These are phyloP conservation scores for Cryphonectria japonica DNA, from an alignment of 2,329 filamentous ascomycete species.

Conservation along the genomic window DNA sequence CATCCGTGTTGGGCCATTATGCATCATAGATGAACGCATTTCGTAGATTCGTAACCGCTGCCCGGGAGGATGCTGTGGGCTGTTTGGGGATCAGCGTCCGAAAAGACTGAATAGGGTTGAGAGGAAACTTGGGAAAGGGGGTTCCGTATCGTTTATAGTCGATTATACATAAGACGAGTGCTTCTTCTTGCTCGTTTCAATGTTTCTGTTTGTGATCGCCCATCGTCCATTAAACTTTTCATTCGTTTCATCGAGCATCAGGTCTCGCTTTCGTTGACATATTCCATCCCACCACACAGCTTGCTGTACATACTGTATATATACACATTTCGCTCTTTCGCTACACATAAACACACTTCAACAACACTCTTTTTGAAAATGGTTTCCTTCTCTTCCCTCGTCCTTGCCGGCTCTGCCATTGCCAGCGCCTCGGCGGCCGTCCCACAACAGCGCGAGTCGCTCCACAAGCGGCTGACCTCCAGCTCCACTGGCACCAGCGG, in stretches of 20 bases:
- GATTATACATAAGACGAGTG: neutral
- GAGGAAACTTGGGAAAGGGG: neutral
- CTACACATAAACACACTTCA: constrained; percentile 21
- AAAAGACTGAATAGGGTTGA: neutral
- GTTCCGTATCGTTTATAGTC: neutral
- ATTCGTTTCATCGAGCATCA: neutral
- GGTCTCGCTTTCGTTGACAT: constrained; percentile 2
- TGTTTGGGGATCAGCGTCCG: neutral
- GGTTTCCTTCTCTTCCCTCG: constrained; percentile 45
- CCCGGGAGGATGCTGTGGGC: neutral
- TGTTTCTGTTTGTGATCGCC: neutral
- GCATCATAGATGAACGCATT: neutral
- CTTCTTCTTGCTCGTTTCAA: neutral
- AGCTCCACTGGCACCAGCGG: constrained; percentile 56
- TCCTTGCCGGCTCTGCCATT: constrained; percentile 37
- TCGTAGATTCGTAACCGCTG: neutral
- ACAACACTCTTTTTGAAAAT: constrained; percentile 33
- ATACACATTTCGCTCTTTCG: neutral
- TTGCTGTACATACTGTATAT: constrained; percentile 12
- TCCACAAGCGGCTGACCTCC: constrained; percentile 38
- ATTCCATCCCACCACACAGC: neutral
- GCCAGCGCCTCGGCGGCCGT: constrained; percentile 14
- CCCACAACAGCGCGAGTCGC: constrained; percentile 13
- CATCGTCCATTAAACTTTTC: neutral
- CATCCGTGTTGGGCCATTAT: neutral